Base-by-base conservation (phyloP, 306 rosid genomes). In the Myrica gale region DNA sequence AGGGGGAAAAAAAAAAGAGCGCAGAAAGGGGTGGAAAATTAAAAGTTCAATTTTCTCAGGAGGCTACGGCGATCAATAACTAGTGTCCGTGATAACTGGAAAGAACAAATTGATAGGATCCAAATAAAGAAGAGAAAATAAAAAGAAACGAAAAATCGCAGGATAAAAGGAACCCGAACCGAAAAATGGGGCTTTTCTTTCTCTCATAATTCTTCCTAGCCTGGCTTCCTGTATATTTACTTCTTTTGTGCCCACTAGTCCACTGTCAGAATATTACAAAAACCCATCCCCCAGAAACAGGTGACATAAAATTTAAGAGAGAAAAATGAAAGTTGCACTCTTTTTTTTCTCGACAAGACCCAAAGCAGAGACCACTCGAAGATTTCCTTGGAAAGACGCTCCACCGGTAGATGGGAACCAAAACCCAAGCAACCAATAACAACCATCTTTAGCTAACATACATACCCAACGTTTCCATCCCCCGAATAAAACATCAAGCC, bases 381-480 rank as follows among this genome's bases (percentile, higher is more conserved):
- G 37, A 73, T 79, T 89, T 86, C 76, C 84, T 62, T 83, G 93
- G 89, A 91, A 88, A 84, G 93, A 91, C 96, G 83, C 69, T 83
- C 83, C 79, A 80, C 79, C 71, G 26, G 66, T 73, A 72, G 79
- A 77, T 77, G 58, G 72, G 86, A 84, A 84, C 76, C 78, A 54
- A 71, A 78, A 84, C 63, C 77, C 66, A 79, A 84, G 42, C 37
- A 71, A n/a, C 75, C 77, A 44, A 39, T 68, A 60, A 72, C 74
- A 83, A 65, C 76, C 78, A 32, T 71, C 5, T 56, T 57, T 81
- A 76, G 51, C 55, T 78, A 70, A 80, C 54, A 82, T 5, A 68
- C 32, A 51, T 42, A 78, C 58, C 67, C 43, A 47, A 47, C 73
- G 56, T 41, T 23, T 23, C 70, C 60, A 20, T 41, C 69, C 61